Conservation (phyloP, 495 filamentous ascomycete genomes). For the Penicillium waksmanii region DNA sequence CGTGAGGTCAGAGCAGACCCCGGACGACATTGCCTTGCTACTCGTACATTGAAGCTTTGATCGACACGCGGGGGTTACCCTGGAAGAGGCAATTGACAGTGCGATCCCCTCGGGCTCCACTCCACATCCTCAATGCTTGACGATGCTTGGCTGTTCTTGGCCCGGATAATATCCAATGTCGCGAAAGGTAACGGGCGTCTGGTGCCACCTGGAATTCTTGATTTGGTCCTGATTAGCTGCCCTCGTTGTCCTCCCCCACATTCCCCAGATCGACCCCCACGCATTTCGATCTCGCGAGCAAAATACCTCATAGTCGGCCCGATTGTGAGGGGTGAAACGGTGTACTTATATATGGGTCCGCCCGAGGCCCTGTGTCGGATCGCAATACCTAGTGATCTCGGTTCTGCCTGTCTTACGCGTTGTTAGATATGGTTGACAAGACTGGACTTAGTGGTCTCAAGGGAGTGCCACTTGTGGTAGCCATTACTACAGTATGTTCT, state of each 20-base stretch:
- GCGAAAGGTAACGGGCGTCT: not conserved
- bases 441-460: constrained; percentile 20
- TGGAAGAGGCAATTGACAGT: constrained; percentile 5
- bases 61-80: constrained; percentile 16
- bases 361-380: not conserved
- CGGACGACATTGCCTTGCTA: not conserved
- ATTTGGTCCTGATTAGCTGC: not conserved
- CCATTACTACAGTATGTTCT: constrained; percentile 35
- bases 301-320: constrained; percentile 17
- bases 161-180: constrained; percentile 1
- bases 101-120: constrained; percentile 17
- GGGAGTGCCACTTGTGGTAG: constrained; percentile 24
- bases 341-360: not conserved
- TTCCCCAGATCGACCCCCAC: constrained; percentile 25
- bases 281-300: constrained; percentile 16
- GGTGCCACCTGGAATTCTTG: not conserved
- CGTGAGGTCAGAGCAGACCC: constrained; percentile 2
- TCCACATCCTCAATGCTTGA: constrained; percentile 9
- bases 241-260: constrained; percentile 12
- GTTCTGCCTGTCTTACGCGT: not conserved
- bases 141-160: constrained; percentile 4
- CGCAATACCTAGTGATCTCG: not conserved
- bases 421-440: constrained; percentile 15
- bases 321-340: constrained; percentile 2
- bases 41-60: constrained; percentile 18